A percentile compares a stretch with the other conserved stretches of the same genome.
Evolutionary conservation across 768 basidiomycete species (phyloP).

Genomic region (Pulveroboletus ravenelii): DNA sequence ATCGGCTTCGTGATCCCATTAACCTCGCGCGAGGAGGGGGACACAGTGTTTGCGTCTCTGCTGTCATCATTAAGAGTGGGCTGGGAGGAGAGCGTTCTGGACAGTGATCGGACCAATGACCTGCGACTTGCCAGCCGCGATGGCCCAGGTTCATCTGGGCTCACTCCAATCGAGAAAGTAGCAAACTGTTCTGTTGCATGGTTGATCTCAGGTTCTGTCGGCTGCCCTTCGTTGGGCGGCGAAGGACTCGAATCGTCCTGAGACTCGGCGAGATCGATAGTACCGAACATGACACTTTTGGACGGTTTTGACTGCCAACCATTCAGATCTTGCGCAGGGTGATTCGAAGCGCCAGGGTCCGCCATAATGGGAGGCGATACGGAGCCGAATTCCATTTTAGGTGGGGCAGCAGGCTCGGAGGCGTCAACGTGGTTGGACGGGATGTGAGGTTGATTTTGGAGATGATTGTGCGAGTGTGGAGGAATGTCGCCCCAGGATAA

Average conservation of each 20-base stretch:
- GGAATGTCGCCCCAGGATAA: slow-evolving; percentile 34
- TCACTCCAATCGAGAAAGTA: slow-evolving; percentile 43
- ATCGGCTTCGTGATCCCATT: slow-evolving; percentile 15
- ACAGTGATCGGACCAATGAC: slow-evolving; percentile 19
- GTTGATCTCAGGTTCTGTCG: slow-evolving; percentile 8
- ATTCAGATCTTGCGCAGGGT: slow-evolving; percentile 5
- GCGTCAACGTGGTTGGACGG: slow-evolving; percentile 5
- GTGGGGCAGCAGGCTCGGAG: slow-evolving; percentile 10
- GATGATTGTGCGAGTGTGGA: slow-evolving; percentile 11
- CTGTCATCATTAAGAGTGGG: background rate
- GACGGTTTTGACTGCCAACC: slow-evolving; percentile 5
- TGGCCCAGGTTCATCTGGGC: slow-evolving; percentile 33
- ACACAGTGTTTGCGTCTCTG: background rate
- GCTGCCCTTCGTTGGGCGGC: slow-evolving; percentile 3
- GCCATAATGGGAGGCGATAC: slow-evolving; percentile 10
- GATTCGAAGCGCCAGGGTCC: slow-evolving; percentile 8
- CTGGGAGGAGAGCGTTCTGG: slow-evolving; percentile 5
- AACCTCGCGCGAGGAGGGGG: slow-evolving; percentile 1
- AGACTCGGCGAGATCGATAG: slow-evolving; percentile 35
- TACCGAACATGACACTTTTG: slow-evolving; percentile 48
- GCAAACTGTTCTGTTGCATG: slow-evolving; percentile 30
- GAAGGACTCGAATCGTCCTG: background rate
- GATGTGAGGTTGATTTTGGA: slow-evolving; percentile 17
- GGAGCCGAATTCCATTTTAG: slow-evolving; percentile 17
- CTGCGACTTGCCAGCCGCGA: slow-evolving; percentile 24